Evolutionary conservation across 1,139 yeast species (phyloP).

Genomic region (Zygoascus meyerae): DNA sequence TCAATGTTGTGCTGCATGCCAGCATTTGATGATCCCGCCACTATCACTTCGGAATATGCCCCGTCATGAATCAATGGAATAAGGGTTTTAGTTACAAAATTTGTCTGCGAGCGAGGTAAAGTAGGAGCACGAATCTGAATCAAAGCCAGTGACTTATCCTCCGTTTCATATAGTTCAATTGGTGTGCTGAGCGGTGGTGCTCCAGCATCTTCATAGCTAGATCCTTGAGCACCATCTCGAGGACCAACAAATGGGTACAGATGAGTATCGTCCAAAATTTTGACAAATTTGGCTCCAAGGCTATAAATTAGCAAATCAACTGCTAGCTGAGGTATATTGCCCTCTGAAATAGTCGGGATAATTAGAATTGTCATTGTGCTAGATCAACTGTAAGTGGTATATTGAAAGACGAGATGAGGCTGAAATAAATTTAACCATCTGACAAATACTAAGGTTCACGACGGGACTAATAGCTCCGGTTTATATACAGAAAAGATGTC

Average conservation of each 20-base stretch:
- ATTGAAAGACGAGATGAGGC: no score
- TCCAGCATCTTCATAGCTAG: background rate
- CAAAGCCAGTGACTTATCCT: constrained; percentile 38
- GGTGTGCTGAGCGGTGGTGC: constrained; percentile 49
- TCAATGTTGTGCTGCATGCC: constrained; percentile 25
- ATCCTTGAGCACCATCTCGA: constrained; percentile 41
- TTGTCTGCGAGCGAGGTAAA: constrained; percentile 53
- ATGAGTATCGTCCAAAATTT: constrained; percentile 51
- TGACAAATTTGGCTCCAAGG: constrained; percentile 46
- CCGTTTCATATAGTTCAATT: constrained; percentile 42
- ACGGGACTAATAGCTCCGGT: no score
- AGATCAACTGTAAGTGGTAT: background rate
- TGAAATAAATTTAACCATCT: no score
- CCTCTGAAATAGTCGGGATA: constrained; percentile 77
- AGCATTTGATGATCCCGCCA: constrained; percentile 70
- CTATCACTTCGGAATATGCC: constrained; percentile 45
- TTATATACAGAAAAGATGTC: no score
- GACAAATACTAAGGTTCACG: no score
- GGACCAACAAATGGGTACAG: constrained; percentile 86
- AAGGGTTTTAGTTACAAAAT: constrained; percentile 51
- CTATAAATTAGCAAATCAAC: constrained; percentile 69
- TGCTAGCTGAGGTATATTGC: constrained; percentile 83
- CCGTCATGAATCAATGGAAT: constrained; percentile 36
- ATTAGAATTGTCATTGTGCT: constrained; percentile 35
- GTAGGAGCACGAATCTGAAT: constrained; percentile 84